Percentiles rank a stretch among this genome's conserved stretches.
Evolutionary conservation across 345 rosid genomes (phyloP).

Genomic region (Hevea brasiliensis): DNA sequence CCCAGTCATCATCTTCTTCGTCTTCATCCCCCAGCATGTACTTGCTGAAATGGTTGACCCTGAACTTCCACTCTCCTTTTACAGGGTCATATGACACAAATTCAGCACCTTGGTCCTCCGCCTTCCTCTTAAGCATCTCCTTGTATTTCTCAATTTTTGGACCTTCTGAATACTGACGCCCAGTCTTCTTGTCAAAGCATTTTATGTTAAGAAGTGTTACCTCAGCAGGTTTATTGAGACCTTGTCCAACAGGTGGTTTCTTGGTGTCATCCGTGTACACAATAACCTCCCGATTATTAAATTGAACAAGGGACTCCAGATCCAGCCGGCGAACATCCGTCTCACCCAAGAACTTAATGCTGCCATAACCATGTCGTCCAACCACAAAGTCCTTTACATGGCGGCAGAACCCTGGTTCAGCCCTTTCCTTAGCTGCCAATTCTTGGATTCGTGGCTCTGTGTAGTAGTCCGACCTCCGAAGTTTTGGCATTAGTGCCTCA

Average conservation of each 20-base stretch:
- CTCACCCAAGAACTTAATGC: slow-evolving; percentile 83
- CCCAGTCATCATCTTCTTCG: no score
- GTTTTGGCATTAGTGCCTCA: slow-evolving; percentile 92
- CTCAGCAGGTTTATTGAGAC: slow-evolving; percentile 90
- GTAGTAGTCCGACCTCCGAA: slow-evolving; percentile 72
- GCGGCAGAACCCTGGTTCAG: slow-evolving; percentile 71
- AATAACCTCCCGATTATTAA: slow-evolving; percentile 82
- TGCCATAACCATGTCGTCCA: slow-evolving; percentile 85
- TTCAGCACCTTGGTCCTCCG: slow-evolving; percentile 83
- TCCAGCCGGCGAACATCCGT: slow-evolving; percentile 83
- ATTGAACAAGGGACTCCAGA: slow-evolving; percentile 75
- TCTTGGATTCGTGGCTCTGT: slow-evolving; percentile 92
- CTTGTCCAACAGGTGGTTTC: slow-evolving; percentile 91
- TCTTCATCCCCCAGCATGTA: slow-evolving; percentile 59
- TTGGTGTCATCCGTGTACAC: slow-evolving; percentile 93
- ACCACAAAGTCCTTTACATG: slow-evolving; percentile 77
- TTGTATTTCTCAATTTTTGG: slow-evolving; percentile 62
- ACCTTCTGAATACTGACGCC: slow-evolving; percentile 71
- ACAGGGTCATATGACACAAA: slow-evolving; percentile 77
- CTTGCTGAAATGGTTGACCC: slow-evolving; percentile 76
- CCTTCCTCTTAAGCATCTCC: slow-evolving; percentile 86
- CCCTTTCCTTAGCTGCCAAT: slow-evolving; percentile 87
- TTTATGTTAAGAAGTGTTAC: slow-evolving; percentile 92
- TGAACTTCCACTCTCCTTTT: slow-evolving; percentile 90
- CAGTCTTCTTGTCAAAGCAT: slow-evolving; percentile 75